Conservation (phyloP, 257 asterid species). For the Solanum lycopersicoides region DNA sequence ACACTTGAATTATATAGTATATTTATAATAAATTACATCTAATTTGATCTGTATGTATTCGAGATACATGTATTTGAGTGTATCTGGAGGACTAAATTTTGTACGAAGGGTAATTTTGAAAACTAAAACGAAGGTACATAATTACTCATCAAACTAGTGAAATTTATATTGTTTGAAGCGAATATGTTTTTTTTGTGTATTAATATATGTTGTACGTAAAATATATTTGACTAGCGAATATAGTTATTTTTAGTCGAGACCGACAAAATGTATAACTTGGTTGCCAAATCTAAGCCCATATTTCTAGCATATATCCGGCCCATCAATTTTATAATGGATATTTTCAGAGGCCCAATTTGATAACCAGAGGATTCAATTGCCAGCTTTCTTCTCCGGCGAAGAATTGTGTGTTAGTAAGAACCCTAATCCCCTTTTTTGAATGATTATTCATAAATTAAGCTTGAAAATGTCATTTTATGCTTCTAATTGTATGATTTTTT, state of each 20-base stretch:
- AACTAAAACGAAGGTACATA: too few relatives aligned
- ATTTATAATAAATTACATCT: too few relatives aligned
- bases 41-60: too few relatives aligned
- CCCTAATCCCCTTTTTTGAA: not conserved
- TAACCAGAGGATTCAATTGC: not conserved
- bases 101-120: too few relatives aligned
- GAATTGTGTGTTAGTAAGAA: not conserved
- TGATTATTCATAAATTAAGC: not conserved
- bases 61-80: too few relatives aligned
- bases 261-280: not conserved
- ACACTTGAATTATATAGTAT: too few relatives aligned
- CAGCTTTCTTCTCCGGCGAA: not conserved
- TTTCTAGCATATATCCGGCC: not conserved
- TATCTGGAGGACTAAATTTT: too few relatives aligned
- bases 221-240: too few relatives aligned
- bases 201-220: too few relatives aligned
- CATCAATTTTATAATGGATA: not conserved
- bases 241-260: not conserved
- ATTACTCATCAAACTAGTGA: too few relatives aligned
- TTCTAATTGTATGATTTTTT: not conserved
- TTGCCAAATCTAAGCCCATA: not conserved
- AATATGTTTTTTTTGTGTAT: too few relatives aligned
- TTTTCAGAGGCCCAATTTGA: not conserved
- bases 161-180: too few relatives aligned
- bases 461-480: not conserved